Base-by-base conservation (phyloP, 2,329 filamentous ascomycete genomes). In the Ophiostoma sp. region DNA sequence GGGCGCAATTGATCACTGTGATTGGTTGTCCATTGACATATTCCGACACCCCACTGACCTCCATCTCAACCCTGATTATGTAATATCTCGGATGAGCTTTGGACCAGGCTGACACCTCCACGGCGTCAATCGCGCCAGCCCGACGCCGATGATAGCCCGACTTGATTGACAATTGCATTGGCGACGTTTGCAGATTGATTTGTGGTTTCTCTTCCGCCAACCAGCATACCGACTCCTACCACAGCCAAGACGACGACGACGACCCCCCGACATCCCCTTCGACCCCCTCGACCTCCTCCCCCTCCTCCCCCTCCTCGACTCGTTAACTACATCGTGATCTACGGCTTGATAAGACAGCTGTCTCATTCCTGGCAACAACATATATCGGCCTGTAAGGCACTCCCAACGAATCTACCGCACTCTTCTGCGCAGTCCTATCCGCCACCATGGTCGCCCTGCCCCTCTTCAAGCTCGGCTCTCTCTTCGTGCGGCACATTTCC, bases 401-500 rank as follows among this genome's bases (percentile, higher is more conserved):
- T 17, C 57, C 27, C 57, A 17, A 2, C n/a, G 4, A 57, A 57
- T 23, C 10, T 23, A 57, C 52, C 39, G 6, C 6, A 1, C 27
- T n/a, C 35, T 27, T 23, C 36, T 39, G 10, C 54, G 54, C n/a
- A 3, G 7, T 27, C 54, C 10, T 7, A 8, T 20, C n/a, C 36
- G 31, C 20, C 67, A 75, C 72, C 69, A 90, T 90, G 88, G 87
- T 90, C 64, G 83, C 87, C 70, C 81, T 90, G 54, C 88, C 88
- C 27, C 81, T 90, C 23, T 90, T 90, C 79, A 90, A 90, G 80
- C 85, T 90, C 74, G 87, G 84, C 31, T 79, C 87, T 70, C 82
- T 90, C 66, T 87, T 90, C 74, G 81, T 90, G 76, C 84, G 86
- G 74, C 87, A 90, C 76, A 79, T 90, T 69, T 90, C 87, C 70